Percentiles rank a stretch among this genome's conserved stretches.
Evolutionary conservation across 2,329 filamentous ascomycete species (phyloP).

Genomic region (Chaetomium sp.): DNA sequence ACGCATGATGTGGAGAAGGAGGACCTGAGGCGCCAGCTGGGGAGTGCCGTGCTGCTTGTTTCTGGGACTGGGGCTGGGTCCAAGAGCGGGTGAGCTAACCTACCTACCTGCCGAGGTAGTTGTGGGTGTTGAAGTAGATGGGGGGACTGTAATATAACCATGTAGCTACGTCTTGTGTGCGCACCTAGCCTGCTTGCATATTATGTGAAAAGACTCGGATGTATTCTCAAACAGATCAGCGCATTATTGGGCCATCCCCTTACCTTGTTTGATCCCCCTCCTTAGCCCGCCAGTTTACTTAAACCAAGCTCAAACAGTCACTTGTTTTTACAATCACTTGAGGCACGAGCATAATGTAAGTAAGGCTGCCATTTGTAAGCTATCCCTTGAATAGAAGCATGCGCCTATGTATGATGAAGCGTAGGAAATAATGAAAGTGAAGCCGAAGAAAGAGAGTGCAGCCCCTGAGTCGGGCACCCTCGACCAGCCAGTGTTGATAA

Average conservation of each 20-base stretch:
- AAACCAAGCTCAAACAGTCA: background rate
- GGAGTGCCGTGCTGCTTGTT: slow-evolving; percentile 81
- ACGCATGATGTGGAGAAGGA: slow-evolving; percentile 96
- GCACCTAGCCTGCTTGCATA: background rate
- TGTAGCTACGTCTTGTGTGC: background rate
- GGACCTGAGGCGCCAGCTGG: slow-evolving; percentile 83
- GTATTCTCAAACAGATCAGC: background rate
- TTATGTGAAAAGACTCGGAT: background rate
- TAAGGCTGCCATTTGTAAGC: slow-evolving; percentile 7
- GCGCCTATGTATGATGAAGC: background rate
- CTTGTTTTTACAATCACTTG: background rate
- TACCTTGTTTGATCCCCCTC: background rate
- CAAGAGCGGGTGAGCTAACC: slow-evolving; percentile 8
- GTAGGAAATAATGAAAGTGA: slow-evolving; percentile 1
- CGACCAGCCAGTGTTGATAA: background rate
- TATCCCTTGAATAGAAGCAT: background rate
- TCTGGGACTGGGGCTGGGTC: slow-evolving; percentile 42
- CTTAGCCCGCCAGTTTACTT: background rate
- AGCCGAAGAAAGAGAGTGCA: slow-evolving; percentile 1
- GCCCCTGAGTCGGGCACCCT: slow-evolving; percentile 1
- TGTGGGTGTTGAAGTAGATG: background rate
- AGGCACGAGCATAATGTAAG: background rate
- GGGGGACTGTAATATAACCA: background rate
- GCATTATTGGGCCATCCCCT: background rate
- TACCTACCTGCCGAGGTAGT: background rate